Percentiles rank a stretch among this genome's conserved stretches.
These are phyloP conservation scores for Podila epigama DNA, from an alignment of 192 early-diverging fungal genomes.

Conservation along the genomic window DNA sequence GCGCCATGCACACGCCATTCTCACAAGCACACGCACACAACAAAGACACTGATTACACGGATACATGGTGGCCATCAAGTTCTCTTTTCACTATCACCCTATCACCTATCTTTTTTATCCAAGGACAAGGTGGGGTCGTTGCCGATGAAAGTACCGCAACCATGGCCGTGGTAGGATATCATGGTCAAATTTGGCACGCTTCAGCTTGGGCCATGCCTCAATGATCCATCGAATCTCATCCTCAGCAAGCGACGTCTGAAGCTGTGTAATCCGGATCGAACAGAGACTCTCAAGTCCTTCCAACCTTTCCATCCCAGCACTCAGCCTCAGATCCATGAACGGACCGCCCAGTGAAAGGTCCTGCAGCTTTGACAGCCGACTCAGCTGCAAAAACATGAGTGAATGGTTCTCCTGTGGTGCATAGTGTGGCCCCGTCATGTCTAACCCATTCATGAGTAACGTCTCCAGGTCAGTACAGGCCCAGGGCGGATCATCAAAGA, in stretches of 20 bases:
- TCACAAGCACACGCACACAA: too few relatives aligned
- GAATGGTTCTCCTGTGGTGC: constrained; percentile 8
- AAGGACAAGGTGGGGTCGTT: constrained; percentile 34
- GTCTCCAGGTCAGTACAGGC: constrained; percentile 25
- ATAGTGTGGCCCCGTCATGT: constrained; percentile 18
- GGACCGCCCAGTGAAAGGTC: constrained; percentile 39
- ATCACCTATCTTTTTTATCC: constrained; percentile 9
- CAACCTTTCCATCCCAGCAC: constrained; percentile 20
- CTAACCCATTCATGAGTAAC: constrained; percentile 23
- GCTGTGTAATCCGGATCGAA: constrained; percentile 24
- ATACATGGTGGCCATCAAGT: too few relatives aligned
- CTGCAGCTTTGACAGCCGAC: constrained; percentile 18
- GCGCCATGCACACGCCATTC: too few relatives aligned
- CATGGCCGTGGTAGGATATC: constrained; percentile 25
- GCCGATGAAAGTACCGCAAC: constrained; percentile 38
- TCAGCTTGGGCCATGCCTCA: constrained; percentile 40
- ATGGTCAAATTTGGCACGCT: constrained; percentile 22
- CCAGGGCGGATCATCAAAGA: constrained; percentile 23
- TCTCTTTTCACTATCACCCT: too few relatives aligned
- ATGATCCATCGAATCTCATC: constrained; percentile 48
- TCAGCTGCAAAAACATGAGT: constrained; percentile 37
- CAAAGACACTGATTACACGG: too few relatives aligned
- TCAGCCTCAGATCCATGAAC: constrained; percentile 12
- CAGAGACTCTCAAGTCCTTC: constrained; percentile 14
- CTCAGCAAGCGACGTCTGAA: constrained; percentile 21